Evolutionary conservation across 2,329 filamentous ascomycete species (phyloP), one percentile per base, ranked within the genome.

Genomic region (Cryoendolithus antarcticus): DNA sequence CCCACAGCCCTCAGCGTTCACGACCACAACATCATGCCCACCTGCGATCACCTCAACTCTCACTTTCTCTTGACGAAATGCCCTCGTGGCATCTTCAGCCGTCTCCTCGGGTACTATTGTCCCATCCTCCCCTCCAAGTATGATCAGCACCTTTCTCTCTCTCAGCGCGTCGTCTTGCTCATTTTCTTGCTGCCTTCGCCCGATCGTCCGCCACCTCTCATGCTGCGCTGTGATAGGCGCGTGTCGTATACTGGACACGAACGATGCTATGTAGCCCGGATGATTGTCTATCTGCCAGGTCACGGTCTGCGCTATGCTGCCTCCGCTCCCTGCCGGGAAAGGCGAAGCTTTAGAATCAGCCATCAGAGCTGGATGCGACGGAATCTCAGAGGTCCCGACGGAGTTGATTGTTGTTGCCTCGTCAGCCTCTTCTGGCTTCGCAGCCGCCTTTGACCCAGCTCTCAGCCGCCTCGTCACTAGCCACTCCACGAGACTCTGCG

Each of bases 11-110:
- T 65, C 61, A 2, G 73, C 74, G 40, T 69, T 70, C 9, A 72
- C 72, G 46, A 84, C 75, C 1, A 76, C 77, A 43, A 86, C 63
- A 51, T 85, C 81, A 54, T 86, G 82, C 0, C 80, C 81, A 4
- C 73, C 78, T 15, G 74, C 66, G 10, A 84, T 51, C 15, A 72
- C 60, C 32, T 67, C 62, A 36, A 78, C 67, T 41, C 72, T 65
- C 3, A 80, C 67, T 40, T 79, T 74, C n/a, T 59, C 54, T 15
- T 64, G 59, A 2, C 77, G 76, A 13, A 86, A 57, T 9, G 71
- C 69, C 8, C 61, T 61, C 7, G 60, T 65, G 2, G 72, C 74
- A 57, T 86, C 82, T 33, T 73, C 68, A 1, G 72, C 60, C 15
- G 78, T 60, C 60, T 86, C 80, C 6, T 76, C 67, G 40, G 68